Evolutionary conservation across 176 grass and related monocot genomes (phyloP), one percentile per base, ranked within the genome.

Genomic region (Paspalum notatum): DNA sequence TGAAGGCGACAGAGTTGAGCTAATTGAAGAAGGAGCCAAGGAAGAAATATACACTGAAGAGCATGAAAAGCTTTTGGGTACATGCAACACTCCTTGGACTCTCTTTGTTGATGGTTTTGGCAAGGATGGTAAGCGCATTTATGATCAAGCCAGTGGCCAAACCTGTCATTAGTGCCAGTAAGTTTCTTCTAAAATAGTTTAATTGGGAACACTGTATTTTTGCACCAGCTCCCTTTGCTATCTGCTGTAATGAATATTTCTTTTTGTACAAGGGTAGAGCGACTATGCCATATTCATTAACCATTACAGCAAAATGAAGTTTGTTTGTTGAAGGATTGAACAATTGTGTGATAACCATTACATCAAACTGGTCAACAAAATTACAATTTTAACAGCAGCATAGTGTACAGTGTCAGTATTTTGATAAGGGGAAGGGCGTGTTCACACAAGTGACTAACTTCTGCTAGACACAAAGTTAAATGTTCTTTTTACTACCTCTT

Each of bases 101-200:
- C 83, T 98, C 15, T 99, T 95, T 86, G 90, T 95, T 9, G 90
- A 93, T 53, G 87, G 88, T 24, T 90, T 18, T 86, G 84, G 16
- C 48, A 54, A 76, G 8, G 86, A 98, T 12, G 88, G 87, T 60
- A 93, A 78, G 38, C 92, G 90, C 17, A 91, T 93, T 18, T 98
- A 98, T 77, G 90, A 95, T 86, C 88, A 81, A 75, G 77, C 84
- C 15, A 84, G 55, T 51, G 92, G 96, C 32, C 84, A 98, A 88
- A 86, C 96, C 47, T 98, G 96, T 37, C 92, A 98, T 51, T 92
- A 98, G 65, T 98, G 96, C 88, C 78, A 92, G 95, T 95, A 83
- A 82, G 77, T 55, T 78, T 74, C 22, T 47, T 32, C 32, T 71
- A 1, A 21, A 73, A 10, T 26, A 42, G 21, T 7, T n/a, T 53